A percentile compares a stretch with the other conserved stretches of the same genome.
Conservation (phyloP, 768 basidiomycete genomes). For the Mycena filopes region DNA sequence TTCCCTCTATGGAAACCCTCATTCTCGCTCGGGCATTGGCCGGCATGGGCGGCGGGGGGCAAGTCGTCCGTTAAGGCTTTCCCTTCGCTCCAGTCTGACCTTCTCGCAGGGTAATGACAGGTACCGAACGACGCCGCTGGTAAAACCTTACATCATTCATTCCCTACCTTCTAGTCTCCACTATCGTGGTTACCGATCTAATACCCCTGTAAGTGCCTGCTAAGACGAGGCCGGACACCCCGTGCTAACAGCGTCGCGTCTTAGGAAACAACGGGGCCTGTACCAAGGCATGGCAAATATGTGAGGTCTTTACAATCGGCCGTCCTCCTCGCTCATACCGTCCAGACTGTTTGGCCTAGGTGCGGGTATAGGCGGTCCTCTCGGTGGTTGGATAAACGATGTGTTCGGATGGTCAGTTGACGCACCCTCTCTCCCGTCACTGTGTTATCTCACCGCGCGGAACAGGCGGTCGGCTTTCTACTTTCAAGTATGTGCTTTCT, state of each 20-base stretch:
- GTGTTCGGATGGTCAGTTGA: conserved; percentile 80
- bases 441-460: conserved; percentile 31
- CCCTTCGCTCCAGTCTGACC: conserved; percentile 36
- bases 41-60: conserved; percentile 94
- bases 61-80: conserved; percentile 47
- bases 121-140: conserved; percentile 48
- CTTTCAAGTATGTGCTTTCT: conserved; percentile 69
- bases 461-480: conserved; percentile 87
- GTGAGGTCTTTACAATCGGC: conserved; percentile 50
- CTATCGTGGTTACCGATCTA: conserved; percentile 87
- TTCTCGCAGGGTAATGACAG: conserved; percentile 81
- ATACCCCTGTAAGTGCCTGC: conserved; percentile 78
- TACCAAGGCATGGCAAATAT: conserved; percentile 94
- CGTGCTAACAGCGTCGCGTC: conserved; percentile 11
- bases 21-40: conserved; percentile 87
- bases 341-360: conserved; percentile 85
- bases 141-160: conserved; percentile 39
- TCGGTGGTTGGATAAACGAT: conserved; percentile 90
- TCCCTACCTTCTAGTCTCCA: conserved; percentile 66
- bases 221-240: conserved; percentile 8
- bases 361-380: conserved; percentile 80
- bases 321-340: conserved; percentile 28
- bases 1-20: conserved; percentile 84
- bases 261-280: conserved; percentile 84
- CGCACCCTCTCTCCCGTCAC: conserved; percentile 4